phyloP scores from a whole-genome alignment of 768 basidiomycete genomes.

The Clitopilus hobsonii region DNA sequence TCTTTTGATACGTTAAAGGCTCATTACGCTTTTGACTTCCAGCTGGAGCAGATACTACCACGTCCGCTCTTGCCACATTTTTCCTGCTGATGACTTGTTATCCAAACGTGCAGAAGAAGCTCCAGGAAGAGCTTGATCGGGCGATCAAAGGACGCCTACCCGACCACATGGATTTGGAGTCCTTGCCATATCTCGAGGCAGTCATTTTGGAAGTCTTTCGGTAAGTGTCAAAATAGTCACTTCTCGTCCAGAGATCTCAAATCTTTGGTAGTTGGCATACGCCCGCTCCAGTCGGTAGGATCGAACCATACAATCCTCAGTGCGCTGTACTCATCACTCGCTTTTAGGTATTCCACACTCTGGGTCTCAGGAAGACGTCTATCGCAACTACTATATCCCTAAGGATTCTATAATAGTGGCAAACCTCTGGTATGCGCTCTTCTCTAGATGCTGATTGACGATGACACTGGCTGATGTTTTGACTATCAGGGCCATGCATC shows the following conservation, averaged over 20 bases:
- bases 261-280: background rate
- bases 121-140: constrained; percentile 11
- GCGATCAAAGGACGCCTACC: constrained; percentile 10
- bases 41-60: background rate
- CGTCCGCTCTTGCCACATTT: background rate
- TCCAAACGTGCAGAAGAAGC: constrained; percentile 19
- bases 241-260: background rate
- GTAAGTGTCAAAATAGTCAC: background rate
- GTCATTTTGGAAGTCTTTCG: constrained; percentile 12
- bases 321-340: background rate
- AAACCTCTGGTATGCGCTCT: constrained; percentile 13
- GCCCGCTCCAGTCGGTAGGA: background rate
- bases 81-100: constrained; percentile 11
- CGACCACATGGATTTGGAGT: constrained; percentile 7
- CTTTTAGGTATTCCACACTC: constrained; percentile 14
- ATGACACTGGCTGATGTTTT: background rate
- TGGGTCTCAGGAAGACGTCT: constrained; percentile 14
- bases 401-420: constrained; percentile 13
- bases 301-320: too few species aligned
- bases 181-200: constrained; percentile 13
- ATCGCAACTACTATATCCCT: constrained; percentile 18
- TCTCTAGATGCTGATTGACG: background rate
- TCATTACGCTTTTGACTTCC: background rate
- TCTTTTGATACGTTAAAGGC: background rate
- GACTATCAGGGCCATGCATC: constrained; percentile 20